Base-by-base conservation (phyloP, 805 yeast genomes). In the Pichia phayaonensis region DNA sequence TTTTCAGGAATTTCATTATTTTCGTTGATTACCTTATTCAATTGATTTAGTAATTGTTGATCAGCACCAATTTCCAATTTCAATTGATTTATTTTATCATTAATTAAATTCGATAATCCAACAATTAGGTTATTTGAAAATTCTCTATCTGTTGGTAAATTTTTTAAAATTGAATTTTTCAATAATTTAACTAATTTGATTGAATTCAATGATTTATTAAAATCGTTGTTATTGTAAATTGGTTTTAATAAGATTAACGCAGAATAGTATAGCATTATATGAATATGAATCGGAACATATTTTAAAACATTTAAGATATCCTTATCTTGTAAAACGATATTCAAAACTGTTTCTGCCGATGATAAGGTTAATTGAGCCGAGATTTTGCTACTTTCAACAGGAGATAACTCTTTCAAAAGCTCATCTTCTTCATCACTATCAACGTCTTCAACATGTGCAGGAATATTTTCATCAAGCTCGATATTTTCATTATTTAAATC, bases 231-330 rank as follows among this genome's bases (percentile, higher is more conserved):
- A 40, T 39, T 20, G 41, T 23, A 23, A 16, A 24, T 41, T 2
- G 82, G 77, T 51, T 76, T 75, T 39, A 82, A 63, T 7, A 81
- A 64, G 27, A 82, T 63, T 47, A 82, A 63, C 0, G 84, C 82
- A 2, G 88, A 84, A 56, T 81, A 83, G 59, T 82, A 83, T 13
- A 82, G 65, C 87, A 83, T 83, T 47, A 83, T 74, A 60, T 82
- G 86, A 40, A 83, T 79, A 61, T 83, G 88, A n/a, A 82, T 77
- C 0, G 90, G 90, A 21, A 82, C 84, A 57, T 79, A 83, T 57
- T 73, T 74, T 52, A 83, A 66, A 44, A 80, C 78, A 10, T 72
- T 68, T 26, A 74, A 61, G 34, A 83, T 79, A 59, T 83, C 88
- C 13, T 70, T 65, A 61, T 83, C 89, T 45, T 73, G 75, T 4